Evolutionary conservation across 805 yeast genomes (phyloP).

Genomic region (Candida piceae): DNA sequence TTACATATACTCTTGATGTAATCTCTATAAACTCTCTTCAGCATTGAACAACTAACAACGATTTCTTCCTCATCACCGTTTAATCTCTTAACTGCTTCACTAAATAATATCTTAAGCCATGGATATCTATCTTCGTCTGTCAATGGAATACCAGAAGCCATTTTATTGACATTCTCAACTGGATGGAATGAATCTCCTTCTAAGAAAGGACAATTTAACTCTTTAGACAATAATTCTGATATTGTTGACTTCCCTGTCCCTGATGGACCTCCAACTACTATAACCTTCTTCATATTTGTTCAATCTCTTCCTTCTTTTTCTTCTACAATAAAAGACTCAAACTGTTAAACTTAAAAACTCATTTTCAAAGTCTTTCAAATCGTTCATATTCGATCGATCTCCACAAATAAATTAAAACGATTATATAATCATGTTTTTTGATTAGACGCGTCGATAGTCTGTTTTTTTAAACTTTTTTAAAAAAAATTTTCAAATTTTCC

Average conservation of each 20-base stretch:
- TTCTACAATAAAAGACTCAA: no score
- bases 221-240: conserved; percentile 46
- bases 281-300: conserved; percentile 2
- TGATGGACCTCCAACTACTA: conserved; percentile 88
- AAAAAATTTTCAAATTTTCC: no score
- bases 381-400: no score
- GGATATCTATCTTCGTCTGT: conserved; percentile 90
- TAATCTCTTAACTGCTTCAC: conserved; percentile 36
- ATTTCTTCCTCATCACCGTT: conserved; percentile 23
- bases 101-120: conserved; percentile 63
- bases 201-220: conserved; percentile 49
- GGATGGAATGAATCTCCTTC: conserved; percentile 91
- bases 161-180: conserved; percentile 62
- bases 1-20: conserved; percentile 39
- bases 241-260: conserved; percentile 93
- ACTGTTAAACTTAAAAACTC: no score
- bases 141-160: conserved; percentile 76
- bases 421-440: no score
- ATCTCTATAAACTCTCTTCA: conserved; percentile 71
- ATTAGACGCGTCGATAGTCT: no score
- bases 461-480: no score
- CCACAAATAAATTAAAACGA: no score
- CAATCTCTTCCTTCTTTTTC: no score
- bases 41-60: conserved; percentile 80
- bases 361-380: no score